Evolutionary conservation across 2,329 filamentous ascomycete species (phyloP).

Genomic region (Neofusicoccum laricinum): DNA sequence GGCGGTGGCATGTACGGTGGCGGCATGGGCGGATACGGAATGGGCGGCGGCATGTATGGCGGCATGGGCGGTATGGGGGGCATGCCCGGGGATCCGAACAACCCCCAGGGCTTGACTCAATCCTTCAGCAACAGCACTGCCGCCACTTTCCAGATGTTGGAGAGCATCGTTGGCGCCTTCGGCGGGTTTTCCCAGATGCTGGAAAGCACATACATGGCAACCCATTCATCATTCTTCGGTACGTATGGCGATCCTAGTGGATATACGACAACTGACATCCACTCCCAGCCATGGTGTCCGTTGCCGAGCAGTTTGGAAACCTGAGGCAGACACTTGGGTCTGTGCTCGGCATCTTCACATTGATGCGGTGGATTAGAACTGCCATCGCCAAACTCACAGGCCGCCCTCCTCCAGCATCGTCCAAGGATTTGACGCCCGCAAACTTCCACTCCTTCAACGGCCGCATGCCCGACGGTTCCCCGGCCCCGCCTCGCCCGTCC

Average conservation of each 20-base stretch:
- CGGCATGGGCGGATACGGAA: conserved; percentile 36
- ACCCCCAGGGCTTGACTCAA: conserved; percentile 91
- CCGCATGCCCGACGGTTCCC: conserved; percentile 64
- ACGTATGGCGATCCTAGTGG: conserved; percentile 33
- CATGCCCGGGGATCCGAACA: conserved; percentile 64
- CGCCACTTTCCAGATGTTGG: conserved; percentile 96
- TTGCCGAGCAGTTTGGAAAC: conserved; percentile 95
- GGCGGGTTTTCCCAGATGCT: conserved; percentile 98
- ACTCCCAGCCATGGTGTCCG: conserved; percentile 83
- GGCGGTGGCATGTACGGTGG: conserved; percentile 39
- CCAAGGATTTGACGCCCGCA: conserved; percentile 80
- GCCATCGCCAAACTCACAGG: conserved; percentile 90
- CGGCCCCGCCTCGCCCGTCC: conserved; percentile 70
- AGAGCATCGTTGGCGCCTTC: conserved; percentile 94
- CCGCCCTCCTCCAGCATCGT: conserved; percentile 82
- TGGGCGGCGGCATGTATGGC: conserved; percentile 16
- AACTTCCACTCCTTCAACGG: conserved; percentile 89
- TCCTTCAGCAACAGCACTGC: conserved; percentile 93
- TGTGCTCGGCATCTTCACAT: conserved; percentile 88
- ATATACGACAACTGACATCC: conserved; percentile 21
- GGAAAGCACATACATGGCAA: conserved; percentile 99
- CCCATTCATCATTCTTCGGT: conserved; percentile 98
- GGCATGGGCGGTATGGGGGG: conserved; percentile 39
- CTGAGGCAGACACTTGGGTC: conserved; percentile 90
- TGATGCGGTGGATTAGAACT: conserved; percentile 92